phyloP scores from a whole-genome alignment of 2,329 filamentous ascomycete genomes.

The Alternaria brassicae region DNA sequence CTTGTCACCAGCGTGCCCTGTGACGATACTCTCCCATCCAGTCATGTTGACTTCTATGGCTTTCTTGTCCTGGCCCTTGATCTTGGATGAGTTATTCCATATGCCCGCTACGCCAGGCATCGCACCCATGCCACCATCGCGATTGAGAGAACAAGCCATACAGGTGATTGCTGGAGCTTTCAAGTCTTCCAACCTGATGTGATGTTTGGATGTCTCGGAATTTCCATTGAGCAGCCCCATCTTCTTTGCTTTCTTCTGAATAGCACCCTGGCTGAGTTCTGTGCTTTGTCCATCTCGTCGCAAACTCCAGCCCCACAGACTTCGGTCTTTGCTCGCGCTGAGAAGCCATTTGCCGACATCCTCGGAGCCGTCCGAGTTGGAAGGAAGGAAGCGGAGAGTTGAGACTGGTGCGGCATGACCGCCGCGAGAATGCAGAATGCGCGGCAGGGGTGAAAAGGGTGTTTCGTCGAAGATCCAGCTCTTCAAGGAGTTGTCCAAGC shows the following conservation, averaged over 20 bases:
- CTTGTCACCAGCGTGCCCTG: constrained; percentile 84
- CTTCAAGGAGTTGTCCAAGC: constrained; percentile 90
- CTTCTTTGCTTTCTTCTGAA: constrained; percentile 90
- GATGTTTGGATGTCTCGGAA: constrained; percentile 65
- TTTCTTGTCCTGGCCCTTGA: constrained; percentile 69
- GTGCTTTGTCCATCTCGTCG: constrained; percentile 92
- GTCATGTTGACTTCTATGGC: constrained; percentile 78
- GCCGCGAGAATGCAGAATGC: constrained; percentile 82
- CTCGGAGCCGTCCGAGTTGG: constrained; percentile 88
- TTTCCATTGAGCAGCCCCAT: constrained; percentile 71
- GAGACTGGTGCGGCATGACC: constrained; percentile 89
- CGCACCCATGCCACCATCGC: constrained; percentile 91
- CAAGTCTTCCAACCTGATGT: constrained; percentile 71
- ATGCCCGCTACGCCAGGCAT: constrained; percentile 78
- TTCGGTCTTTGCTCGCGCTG: constrained; percentile 86
- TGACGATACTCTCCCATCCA: constrained; percentile 97
- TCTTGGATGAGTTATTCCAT: constrained; percentile 77
- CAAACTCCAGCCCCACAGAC: constrained; percentile 95
- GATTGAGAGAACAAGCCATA: constrained; percentile 89
- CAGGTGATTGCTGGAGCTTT: constrained; percentile 93
- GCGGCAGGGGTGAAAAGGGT: constrained; percentile 85
- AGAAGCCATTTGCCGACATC: constrained; percentile 91
- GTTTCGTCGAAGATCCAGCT: constrained; percentile 96
- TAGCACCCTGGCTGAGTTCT: constrained; percentile 88
- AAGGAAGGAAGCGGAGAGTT: constrained; percentile 82